Percentiles rank a stretch among this genome's conserved stretches.
Evolutionary conservation across 768 basidiomycete species (phyloP).

Genomic region (Asterophora parasitica): DNA sequence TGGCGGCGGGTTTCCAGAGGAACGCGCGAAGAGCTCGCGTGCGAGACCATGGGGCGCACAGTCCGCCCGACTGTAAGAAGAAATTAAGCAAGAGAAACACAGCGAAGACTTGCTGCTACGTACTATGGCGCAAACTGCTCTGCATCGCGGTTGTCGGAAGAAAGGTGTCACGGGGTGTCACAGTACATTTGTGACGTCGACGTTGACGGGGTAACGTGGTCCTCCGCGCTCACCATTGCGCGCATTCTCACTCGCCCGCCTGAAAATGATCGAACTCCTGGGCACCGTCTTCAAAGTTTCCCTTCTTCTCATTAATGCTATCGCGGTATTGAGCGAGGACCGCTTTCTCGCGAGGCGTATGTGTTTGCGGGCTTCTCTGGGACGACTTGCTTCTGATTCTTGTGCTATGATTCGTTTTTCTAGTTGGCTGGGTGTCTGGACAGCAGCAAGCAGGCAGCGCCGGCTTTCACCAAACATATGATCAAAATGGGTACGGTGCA

Average conservation of each 20-base stretch:
- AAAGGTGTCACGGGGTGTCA: constrained; percentile 13
- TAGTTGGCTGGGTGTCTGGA: constrained; percentile 83
- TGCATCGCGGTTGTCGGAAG: constrained; percentile 14
- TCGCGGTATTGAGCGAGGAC: constrained; percentile 95
- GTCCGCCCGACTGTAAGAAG: constrained; percentile 8
- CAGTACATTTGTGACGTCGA: constrained; percentile 8
- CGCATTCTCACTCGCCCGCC: constrained; percentile 7
- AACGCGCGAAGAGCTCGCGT: constrained; percentile 19
- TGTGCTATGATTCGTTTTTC: background rate
- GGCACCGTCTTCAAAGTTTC: constrained; percentile 81
- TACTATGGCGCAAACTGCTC: constrained; percentile 19
- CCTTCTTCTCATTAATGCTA: constrained; percentile 87
- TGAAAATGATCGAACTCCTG: constrained; percentile 45
- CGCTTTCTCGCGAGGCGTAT: constrained; percentile 89
- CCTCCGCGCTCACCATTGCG: constrained; percentile 12
- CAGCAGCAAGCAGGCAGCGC: constrained; percentile 53
- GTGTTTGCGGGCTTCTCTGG: constrained; percentile 25
- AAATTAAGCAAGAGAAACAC: constrained; percentile 2
- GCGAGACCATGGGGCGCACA: constrained; percentile 5
- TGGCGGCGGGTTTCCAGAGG: constrained; percentile 37
- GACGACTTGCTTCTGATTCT: constrained; percentile 14
- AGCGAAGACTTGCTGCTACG: constrained; percentile 20
- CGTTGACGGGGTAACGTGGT: constrained; percentile 4
- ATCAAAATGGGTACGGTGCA: constrained; percentile 55
- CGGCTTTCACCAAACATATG: constrained; percentile 63